Base-by-base conservation (phyloP, 2,329 filamentous ascomycete genomes). In the Epicoccum sorghinum region DNA sequence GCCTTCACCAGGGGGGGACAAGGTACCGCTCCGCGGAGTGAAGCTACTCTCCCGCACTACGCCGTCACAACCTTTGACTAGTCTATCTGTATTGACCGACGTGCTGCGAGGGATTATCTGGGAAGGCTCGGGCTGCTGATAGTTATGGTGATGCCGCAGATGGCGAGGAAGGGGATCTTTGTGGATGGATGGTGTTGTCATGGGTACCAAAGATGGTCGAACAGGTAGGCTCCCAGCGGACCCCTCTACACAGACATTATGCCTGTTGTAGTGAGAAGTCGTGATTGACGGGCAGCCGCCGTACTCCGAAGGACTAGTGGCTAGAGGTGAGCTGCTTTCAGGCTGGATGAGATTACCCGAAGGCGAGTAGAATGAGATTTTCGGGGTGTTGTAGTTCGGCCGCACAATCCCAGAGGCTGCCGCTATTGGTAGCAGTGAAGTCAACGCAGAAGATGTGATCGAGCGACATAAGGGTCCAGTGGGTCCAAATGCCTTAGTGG, bases 341-440 rank as follows among this genome's bases (percentile, higher is more conserved):
- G 60, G 60, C 43, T 70, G 66, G 36, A 73, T 73, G 14, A 73
- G 58, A 35, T 67, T 72, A 23, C 72, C 70, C 14, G 71, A 73
- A 24, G 71, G 70, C 30, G 72, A 71, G 52, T 62, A 70, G 63
- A 71, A 71, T 5, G 70, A 72, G 33, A 70, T 59, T 36, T 58
- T 66, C 12, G 72, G 64, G 33, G 63, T 65, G 14, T 63, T 56
- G 41, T 64, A 59, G 47, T 68, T 69, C 13, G 59, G 57, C 12
- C 57, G 68, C 40, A 74, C 62, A 37, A 76, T 71, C 18, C 72
- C 73, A 35, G 70, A 68, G 22, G 72, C 68, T 42, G 66, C 71
- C 22, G 74, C 73, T 51, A 76, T 68, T 14, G 73, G 72, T 23
- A 76, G 60, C 32, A 76, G 64, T 37, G 68, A 61, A 4, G 68